These are phyloP conservation scores for Dimargaris xerosporica DNA, from an alignment of 192 early-diverging fungal species.

Conservation along the genomic window DNA sequence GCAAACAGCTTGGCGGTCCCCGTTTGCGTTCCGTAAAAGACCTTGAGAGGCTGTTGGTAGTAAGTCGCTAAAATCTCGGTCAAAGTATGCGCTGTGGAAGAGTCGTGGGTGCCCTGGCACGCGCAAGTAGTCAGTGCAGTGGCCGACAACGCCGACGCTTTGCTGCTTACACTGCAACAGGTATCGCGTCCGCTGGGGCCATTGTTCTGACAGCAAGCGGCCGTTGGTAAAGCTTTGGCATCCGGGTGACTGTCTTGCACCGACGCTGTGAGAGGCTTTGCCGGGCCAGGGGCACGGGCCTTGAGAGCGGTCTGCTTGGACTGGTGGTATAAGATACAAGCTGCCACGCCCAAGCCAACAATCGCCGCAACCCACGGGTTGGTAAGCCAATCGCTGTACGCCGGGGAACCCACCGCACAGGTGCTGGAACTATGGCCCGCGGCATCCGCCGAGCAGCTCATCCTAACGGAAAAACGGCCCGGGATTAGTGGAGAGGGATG, in stretches of 20 bases:
- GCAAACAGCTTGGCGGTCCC: conserved; percentile 37
- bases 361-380: not conserved
- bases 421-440: too few relatives aligned
- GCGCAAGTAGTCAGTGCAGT: not conserved
- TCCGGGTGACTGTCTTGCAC: too few relatives aligned
- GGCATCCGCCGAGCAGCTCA: too few relatives aligned
- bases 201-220: too few relatives aligned
- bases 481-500: too few relatives aligned
- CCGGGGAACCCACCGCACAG: too few relatives aligned
- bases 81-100: not conserved
- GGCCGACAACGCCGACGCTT: not conserved
- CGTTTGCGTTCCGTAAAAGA: conserved; percentile 39
- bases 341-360: not conserved
- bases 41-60: conserved; percentile 26
- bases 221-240: too few relatives aligned
- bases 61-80: not conserved
- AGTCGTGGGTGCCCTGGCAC: not conserved
- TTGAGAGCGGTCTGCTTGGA: not conserved
- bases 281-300: not conserved
- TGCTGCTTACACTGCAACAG: not conserved
- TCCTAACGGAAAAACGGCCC: too few relatives aligned
- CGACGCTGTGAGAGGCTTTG: too few relatives aligned
- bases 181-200: not conserved
- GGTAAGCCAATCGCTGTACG: not conserved
- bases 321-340: not conserved